Evolutionary conservation across 495 filamentous ascomycete species (phyloP).

Genomic region (Neurospora sp.): DNA sequence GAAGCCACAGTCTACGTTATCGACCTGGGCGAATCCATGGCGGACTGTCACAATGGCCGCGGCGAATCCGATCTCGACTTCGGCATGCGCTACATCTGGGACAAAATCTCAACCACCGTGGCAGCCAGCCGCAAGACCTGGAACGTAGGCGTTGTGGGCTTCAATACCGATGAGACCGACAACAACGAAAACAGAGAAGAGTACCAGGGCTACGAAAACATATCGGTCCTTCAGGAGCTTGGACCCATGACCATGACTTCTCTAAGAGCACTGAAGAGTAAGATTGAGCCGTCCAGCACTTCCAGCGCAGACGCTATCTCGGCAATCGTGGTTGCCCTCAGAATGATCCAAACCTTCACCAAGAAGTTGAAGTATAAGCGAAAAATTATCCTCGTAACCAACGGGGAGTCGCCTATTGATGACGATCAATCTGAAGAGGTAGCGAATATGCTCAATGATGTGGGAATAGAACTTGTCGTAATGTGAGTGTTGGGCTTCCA

Average conservation of each 20-base stretch:
- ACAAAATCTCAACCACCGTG: slow-evolving; percentile 80
- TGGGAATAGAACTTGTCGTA: slow-evolving; percentile 66
- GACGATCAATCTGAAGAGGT: slow-evolving; percentile 57
- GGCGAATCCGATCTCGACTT: slow-evolving; percentile 75
- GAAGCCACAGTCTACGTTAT: slow-evolving; percentile 89
- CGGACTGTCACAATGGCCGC: slow-evolving; percentile 61
- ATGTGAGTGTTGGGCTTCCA: slow-evolving; percentile 48
- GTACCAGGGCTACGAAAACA: slow-evolving; percentile 62
- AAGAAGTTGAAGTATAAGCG: slow-evolving; percentile 85
- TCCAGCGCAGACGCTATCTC: slow-evolving; percentile 69
- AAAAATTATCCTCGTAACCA: slow-evolving; percentile 75
- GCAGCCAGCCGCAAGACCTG: slow-evolving; percentile 74
- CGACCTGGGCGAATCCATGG: slow-evolving; percentile 80
- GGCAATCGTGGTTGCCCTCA: slow-evolving; percentile 71
- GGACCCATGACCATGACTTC: slow-evolving; percentile 63
- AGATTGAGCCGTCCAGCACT: slow-evolving; percentile 53
- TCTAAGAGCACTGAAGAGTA: slow-evolving; percentile 50
- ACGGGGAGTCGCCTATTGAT: slow-evolving; percentile 64
- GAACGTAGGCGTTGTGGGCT: slow-evolving; percentile 67
- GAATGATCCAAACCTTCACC: slow-evolving; percentile 74
- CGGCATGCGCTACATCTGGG: slow-evolving; percentile 92
- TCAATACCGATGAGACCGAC: slow-evolving; percentile 68
- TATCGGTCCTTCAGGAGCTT: slow-evolving; percentile 63
- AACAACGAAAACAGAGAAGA: slow-evolving; percentile 49
- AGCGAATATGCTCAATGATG: slow-evolving; percentile 55